Evolutionary conservation across 2,329 filamentous ascomycete species (phyloP), one percentile per base, ranked within the genome.

Genomic region (Xylariaceae sp.): DNA sequence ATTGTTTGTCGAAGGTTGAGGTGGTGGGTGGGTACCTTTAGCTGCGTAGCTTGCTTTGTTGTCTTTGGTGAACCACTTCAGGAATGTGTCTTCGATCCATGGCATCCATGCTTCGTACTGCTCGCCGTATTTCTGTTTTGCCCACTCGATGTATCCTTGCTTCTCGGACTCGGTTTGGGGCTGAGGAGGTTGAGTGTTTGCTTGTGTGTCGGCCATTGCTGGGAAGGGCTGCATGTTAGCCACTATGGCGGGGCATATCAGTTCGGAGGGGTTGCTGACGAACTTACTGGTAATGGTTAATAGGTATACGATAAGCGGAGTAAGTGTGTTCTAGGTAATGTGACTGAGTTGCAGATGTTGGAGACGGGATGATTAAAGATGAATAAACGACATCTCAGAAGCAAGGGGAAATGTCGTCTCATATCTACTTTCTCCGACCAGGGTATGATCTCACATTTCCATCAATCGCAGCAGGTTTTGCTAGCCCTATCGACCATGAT

Each of bases 81-180:
- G 77, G 67, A 88, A 89, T 53, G 83, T 69, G 67, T 90, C 87
- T 69, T 90, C 87, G 51, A 89, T 73, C 87, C 87, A 90, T 1
- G 87, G 87, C 66, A 89, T 79, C 87, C 87, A 90, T 62, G 72
- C 78, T 66, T 90, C 86, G 70, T 90, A 89, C 68, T 89, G 83
- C 49, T 80, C 71, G 72, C 88, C 84, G 75, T 89, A 90, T 46
- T 79, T 82, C 51, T 83, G 70, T 66, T 78, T 82, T 54, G 78
- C 69, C 78, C 79, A 84, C 62, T 86, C 81, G 34, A 56, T 22
- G 7, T 41, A 51, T 5, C 50, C 41, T 16, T 58, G 48, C 3
- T 16, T 39, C 36, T 50, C 41, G 18, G 51, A 40, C 40, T 49
- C 38, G 2, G 22, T 39, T 38, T 13, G 34, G 4, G 34, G 34